Conservation (phyloP, 176 grass and related monocot genomes). For the Phyllostachys edulis region DNA sequence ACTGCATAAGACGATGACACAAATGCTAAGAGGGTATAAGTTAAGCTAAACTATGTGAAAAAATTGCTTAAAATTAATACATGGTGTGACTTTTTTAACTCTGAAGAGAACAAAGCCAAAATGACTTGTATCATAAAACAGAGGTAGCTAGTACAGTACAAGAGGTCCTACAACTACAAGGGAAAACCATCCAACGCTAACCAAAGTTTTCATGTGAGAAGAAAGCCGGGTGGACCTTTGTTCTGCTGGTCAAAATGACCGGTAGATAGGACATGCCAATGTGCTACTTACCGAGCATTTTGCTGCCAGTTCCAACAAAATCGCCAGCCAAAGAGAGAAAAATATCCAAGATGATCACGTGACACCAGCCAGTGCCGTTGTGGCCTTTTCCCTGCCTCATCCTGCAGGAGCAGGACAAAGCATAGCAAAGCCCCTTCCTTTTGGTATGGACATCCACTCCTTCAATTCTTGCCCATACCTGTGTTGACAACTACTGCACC, state of each 20-base stretch:
- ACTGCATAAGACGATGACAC: neutral
- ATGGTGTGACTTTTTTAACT: neutral
- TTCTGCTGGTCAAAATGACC: neutral
- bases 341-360: slow-evolving; percentile 32
- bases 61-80: neutral
- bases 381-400: slow-evolving; percentile 24
- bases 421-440: neutral
- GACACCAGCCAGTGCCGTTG: slow-evolving; percentile 44
- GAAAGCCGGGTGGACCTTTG: neutral
- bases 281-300: neutral
- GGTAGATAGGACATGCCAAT: neutral
- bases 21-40: neutral
- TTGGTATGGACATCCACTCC: slow-evolving; percentile 15
- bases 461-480: slow-evolving; percentile 4
- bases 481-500: neutral
- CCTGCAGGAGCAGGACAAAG: neutral
- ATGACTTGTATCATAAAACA: neutral
- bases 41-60: neutral
- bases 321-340: neutral
- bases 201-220: neutral
- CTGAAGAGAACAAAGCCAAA: neutral
- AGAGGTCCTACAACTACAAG: neutral
- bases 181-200: neutral
- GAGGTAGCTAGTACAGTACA: neutral
- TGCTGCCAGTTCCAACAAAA: neutral